Conservation (phyloP, 2,329 filamentous ascomycete genomes). For the Ilyonectria sp. region DNA sequence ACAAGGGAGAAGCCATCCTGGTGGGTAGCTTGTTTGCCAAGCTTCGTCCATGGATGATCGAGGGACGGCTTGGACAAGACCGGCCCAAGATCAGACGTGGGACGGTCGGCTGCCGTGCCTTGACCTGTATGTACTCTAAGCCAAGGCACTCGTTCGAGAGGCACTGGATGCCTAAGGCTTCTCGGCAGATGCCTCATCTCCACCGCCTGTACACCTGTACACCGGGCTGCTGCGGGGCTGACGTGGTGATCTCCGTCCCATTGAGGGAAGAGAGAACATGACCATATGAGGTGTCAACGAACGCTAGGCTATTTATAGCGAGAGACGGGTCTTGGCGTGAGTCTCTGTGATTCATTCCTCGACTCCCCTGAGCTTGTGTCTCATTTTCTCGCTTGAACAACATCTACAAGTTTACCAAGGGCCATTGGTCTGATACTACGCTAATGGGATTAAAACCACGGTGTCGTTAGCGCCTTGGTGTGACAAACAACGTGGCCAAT, state of each 20-base stretch:
- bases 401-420: background rate
- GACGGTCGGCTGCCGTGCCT: conserved; percentile 1
- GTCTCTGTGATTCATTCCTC: background rate
- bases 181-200: conserved; percentile 39
- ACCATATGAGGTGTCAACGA: background rate
- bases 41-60: conserved; percentile 20
- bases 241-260: conserved; percentile 39
- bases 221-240: conserved; percentile 35
- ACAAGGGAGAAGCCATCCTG: conserved; percentile 45
- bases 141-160: conserved; percentile 1
- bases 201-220: conserved; percentile 28
- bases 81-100: conserved; percentile 4
- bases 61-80: conserved; percentile 1
- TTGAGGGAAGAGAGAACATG: conserved; percentile 31
- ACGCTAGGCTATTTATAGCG: conserved; percentile 14
- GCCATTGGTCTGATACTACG: background rate
- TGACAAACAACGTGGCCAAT: no score
- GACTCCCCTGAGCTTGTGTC: background rate
- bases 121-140: conserved; percentile 19
- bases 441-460: no score
- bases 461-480: no score
- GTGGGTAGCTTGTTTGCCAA: conserved; percentile 11
- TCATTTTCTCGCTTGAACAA: background rate
- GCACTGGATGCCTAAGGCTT: conserved; percentile 44
- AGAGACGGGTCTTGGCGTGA: conserved; percentile 15